Evolutionary conservation across 345 rosid species (phyloP).

Genomic region (Kandelia obovata): DNA sequence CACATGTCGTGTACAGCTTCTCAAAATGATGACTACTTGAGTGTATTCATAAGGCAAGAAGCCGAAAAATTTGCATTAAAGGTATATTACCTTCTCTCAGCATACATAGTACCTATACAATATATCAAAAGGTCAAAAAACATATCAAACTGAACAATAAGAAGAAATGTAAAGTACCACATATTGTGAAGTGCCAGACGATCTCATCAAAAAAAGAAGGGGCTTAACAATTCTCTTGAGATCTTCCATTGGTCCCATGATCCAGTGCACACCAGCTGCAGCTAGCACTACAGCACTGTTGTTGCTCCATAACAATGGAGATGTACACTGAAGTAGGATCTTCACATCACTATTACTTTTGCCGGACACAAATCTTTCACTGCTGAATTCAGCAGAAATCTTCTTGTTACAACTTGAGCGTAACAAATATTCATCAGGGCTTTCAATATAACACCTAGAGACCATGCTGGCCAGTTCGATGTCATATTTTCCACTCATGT

Average conservation of each 20-base stretch:
- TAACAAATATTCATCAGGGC: slow-evolving; percentile 83
- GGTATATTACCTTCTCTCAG: background rate
- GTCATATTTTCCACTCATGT: slow-evolving; percentile 28
- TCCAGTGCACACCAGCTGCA: slow-evolving; percentile 93
- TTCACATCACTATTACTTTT: slow-evolving; percentile 66
- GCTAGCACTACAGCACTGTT: slow-evolving; percentile 93
- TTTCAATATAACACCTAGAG: slow-evolving; percentile 78
- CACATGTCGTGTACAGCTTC: background rate
- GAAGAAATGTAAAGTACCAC: slow-evolving; percentile 53
- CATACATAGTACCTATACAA: no score
- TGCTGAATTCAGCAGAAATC: slow-evolving; percentile 35
- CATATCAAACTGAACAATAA: slow-evolving; percentile 1
- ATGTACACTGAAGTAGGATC: slow-evolving; percentile 80
- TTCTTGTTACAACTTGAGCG: slow-evolving; percentile 44
- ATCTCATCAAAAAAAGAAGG: slow-evolving; percentile 77
- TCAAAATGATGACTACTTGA: slow-evolving; percentile 1
- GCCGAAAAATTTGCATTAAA: background rate
- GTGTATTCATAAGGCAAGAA: background rate
- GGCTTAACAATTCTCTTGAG: slow-evolving; percentile 80
- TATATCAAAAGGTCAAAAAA: no score
- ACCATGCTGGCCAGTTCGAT: slow-evolving; percentile 46
- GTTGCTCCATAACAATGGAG: slow-evolving; percentile 88
- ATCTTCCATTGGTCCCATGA: slow-evolving; percentile 80
- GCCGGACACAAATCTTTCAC: slow-evolving; percentile 53
- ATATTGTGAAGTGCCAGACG: slow-evolving; percentile 80